Evolutionary conservation across 169 alveolate genomes (phyloP), one percentile per base, ranked within the genome.

Genomic region (Cardiosporidium cionae): DNA sequence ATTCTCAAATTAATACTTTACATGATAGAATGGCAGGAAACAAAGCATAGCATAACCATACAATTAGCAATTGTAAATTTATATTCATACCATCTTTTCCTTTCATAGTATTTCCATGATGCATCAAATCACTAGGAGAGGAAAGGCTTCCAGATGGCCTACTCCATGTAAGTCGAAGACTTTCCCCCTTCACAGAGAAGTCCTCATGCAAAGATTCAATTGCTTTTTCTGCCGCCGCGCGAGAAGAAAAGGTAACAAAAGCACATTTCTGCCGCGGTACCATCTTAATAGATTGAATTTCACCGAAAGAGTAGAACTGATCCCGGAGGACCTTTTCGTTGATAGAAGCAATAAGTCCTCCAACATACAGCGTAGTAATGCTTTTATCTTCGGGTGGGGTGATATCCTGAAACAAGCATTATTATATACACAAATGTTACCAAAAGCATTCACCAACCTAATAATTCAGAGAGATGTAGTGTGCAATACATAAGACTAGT

Each of bases 171-270:
- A 81, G 68, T 1, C 83, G 78, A 36, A 82, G 77, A 52, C 68
- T 29, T 23, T 44, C 72, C 25, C 84, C 87, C 32, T 77, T 83
- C 32, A 86, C 75, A 16, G 25, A 36, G 7, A 86, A 75, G 34
- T 72, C 65, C 28, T 79, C 70, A 64, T 72, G 77, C 29, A 76
- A 58, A 34, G 81, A 81, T 70, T 82, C 65, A 1, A 86, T 73
- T 3, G 95, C 92, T 7, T 66, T 80, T 72, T 82, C 92, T 23
- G 95, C 95, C 1, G 90, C 70, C 62, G 79, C 73, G 65, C 95
- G 74, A 9, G 63, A 53, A 0, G 79, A 68, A 73, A 74, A 90
- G 65, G 85, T 72, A 25, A 90, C 86, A 62, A 90, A 87, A 0
- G 93, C 93, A 62, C 88, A 78, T n/a, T 65, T 32, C 34, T 82